A percentile compares a stretch with the other conserved stretches of the same genome.
Evolutionary conservation across 306 rosid species (phyloP).

Genomic region (Mimosa bimucronata): DNA sequence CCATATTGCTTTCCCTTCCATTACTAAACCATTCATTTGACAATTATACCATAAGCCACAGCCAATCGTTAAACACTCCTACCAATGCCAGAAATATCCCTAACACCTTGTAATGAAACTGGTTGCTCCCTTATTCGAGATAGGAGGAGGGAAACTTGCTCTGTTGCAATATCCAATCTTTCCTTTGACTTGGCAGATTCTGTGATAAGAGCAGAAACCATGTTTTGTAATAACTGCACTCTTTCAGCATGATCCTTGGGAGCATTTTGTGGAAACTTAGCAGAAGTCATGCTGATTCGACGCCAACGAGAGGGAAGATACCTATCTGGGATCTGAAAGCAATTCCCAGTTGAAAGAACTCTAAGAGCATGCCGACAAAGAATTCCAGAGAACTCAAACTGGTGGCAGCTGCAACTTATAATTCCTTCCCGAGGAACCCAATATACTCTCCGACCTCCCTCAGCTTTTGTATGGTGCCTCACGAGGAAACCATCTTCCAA

Average conservation of each 20-base stretch:
- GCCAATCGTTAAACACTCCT: constrained; percentile 51
- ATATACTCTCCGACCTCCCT: constrained; percentile 83
- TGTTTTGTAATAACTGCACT: constrained; percentile 69
- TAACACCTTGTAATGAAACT: constrained; percentile 59
- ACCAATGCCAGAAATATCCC: constrained; percentile 62
- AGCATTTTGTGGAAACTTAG: constrained; percentile 60
- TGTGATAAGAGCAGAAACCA: constrained; percentile 75
- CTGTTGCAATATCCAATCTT: constrained; percentile 79
- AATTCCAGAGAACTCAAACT: constrained; percentile 93
- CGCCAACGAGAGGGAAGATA: constrained; percentile 96
- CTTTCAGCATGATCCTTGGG: constrained; percentile 72
- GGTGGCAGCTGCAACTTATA: constrained; percentile 91
- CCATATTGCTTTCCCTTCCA: constrained; percentile 24
- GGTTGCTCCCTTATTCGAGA: constrained; percentile 82
- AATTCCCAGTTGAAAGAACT: constrained; percentile 91
- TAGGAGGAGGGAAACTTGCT: constrained; percentile 73
- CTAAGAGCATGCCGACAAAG: constrained; percentile 91
- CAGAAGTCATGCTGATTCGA: constrained; percentile 68
- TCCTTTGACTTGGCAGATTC: constrained; percentile 91
- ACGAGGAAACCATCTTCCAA: constrained; percentile 89
- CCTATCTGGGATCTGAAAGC: constrained; percentile 93
- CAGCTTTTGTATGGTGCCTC: constrained; percentile 91
- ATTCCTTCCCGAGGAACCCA: constrained; percentile 88
- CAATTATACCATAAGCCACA: constrained; percentile 20
- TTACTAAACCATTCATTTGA: constrained; percentile 17